A percentile compares a stretch with the other conserved stretches of the same genome.
These are phyloP conservation scores for Aeminium ludgeri DNA, from an alignment of 495 filamentous ascomycete species.

Conservation along the genomic window DNA sequence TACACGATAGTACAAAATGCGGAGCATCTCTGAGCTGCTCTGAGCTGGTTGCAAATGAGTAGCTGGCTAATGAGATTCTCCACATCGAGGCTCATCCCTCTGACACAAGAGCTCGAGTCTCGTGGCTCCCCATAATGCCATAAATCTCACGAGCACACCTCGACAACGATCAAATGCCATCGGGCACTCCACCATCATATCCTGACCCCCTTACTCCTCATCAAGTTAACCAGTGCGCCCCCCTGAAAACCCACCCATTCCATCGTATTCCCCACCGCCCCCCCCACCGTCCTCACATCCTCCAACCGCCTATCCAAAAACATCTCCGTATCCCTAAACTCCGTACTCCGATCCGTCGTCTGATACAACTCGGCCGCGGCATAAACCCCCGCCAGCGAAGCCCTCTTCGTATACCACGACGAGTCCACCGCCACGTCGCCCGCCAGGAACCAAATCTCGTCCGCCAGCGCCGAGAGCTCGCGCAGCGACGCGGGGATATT, in stretches of 20 bases:
- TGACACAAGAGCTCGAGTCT: no score
- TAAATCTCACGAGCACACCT: no score
- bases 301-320: slow-evolving; percentile 65
- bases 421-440: slow-evolving; percentile 68
- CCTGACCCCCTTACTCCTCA: slow-evolving; percentile 27
- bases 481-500: slow-evolving; percentile 60
- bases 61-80: no score
- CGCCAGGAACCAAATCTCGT: slow-evolving; percentile 75
- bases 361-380: slow-evolving; percentile 70
- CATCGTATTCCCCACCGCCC: slow-evolving; percentile 40
- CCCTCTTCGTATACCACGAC: slow-evolving; percentile 82
- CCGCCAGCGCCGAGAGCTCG: slow-evolving; percentile 63
- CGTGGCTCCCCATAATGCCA: no score
- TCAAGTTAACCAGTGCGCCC: slow-evolving; percentile 30
- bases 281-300: slow-evolving; percentile 44
- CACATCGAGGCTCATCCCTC: no score
- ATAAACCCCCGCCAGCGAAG: slow-evolving; percentile 62
- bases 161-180: no score
- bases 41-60: no score
- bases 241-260: slow-evolving; percentile 69
- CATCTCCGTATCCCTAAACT: slow-evolving; percentile 53
- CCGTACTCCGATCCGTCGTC: slow-evolving; percentile 60
- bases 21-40: no score
- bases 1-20: no score
- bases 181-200: slow-evolving; percentile 16